Base-by-base conservation (phyloP, 2,329 filamentous ascomycete genomes). In the Colletotrichum sp. region DNA sequence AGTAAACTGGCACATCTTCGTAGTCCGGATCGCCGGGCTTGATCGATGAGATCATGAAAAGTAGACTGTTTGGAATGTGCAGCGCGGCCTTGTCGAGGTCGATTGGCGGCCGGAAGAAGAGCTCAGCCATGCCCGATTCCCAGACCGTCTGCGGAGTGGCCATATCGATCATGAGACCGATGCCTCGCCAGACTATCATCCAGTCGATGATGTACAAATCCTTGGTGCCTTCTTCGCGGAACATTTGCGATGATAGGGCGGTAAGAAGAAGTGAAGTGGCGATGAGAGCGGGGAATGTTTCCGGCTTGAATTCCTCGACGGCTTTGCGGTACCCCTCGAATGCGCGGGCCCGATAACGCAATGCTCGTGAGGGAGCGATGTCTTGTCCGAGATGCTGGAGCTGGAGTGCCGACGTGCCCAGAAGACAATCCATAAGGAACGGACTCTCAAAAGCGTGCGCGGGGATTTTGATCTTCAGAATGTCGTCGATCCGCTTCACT, bases 141-240 rank as follows among this genome's bases (percentile, higher is more conserved):
- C 83, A 78, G 4, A 86, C 78, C 2, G 75, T 78, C 10, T 80
- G 76, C 1, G 82, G 81, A 2, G 80, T 78, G 52, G 86, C 83
- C 15, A 88, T 76, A 1, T 87, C 82, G 52, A 90, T 82, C 34
- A 91, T 88, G 18, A 89, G 80, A 34, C 88, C 85, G 30, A 89
- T 91, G 12, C 90, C 90, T 12, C 86, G 84, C 89, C 90, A 92
- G 15, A 92, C 84, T 5, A 87, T 79, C 82, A 91, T 89, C 90
- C 90, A 92, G 79, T 91, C 87, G 60, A 91, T 80, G 34, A 91
- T 86, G 78, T 88, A 90, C 3, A 91, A 84, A 3, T 86, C 85
- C 60, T 83, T 85, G 21, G 81, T 81, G 64, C 87, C 84, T 0
- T 83, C 80, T n/a, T 90, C 88, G 5, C 89, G 86, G 79, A 92